Base-by-base conservation (phyloP, 2,329 filamentous ascomycete species). In the Calonectria hongkongensis region DNA sequence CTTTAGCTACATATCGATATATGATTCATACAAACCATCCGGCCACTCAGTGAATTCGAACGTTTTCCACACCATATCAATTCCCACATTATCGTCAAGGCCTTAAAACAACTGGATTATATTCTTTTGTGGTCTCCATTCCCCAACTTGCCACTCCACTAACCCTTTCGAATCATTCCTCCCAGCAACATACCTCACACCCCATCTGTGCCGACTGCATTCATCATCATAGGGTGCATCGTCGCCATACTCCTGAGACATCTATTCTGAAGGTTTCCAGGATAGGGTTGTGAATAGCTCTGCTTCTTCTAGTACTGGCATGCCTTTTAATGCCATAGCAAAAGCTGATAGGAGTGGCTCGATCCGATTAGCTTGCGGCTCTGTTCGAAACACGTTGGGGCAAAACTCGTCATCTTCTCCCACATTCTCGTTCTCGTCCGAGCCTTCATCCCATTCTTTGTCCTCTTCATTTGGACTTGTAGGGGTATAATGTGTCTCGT, bases 131-230 rank as follows among this genome's bases (percentile, higher is more conserved):
- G 48, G 67, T 28, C 67, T 65, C 60, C 60, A 70, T 18, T 50
- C 48, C 9, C 67, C 60, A n/a, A 70, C 67, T 16, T 58, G 47
- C 67, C 58, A 70, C 43, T 65, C 67, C 36, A 64, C 36, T 8
- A 65, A 4, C 28, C 60, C 48, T 28, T 30, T 25, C 33, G 45
- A 16, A 30, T 28, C 60, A 25, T 65, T 33, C 30, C 39, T 65
- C 28, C 67, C 60, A 30, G 30, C 39, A 48, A 70, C 10, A 13
- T 70, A 70, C 16, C 28, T 65, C 10, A 70, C 15, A 5, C 48
- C 41, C 67, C 60, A 70, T 25, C 9, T 27, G 10, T 43, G 47
- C 10, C 28, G n/a, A 10, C 41, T 25, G 15, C 25, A 58, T n/a
- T 48, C 4, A 0, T 13, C 16, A 41, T 58, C 28, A n/a, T 65